Evolutionary conservation across 2,329 filamentous ascomycete genomes (phyloP), one percentile per base, ranked within the genome.

Genomic region (Tolypocladium ophioglossoides): DNA sequence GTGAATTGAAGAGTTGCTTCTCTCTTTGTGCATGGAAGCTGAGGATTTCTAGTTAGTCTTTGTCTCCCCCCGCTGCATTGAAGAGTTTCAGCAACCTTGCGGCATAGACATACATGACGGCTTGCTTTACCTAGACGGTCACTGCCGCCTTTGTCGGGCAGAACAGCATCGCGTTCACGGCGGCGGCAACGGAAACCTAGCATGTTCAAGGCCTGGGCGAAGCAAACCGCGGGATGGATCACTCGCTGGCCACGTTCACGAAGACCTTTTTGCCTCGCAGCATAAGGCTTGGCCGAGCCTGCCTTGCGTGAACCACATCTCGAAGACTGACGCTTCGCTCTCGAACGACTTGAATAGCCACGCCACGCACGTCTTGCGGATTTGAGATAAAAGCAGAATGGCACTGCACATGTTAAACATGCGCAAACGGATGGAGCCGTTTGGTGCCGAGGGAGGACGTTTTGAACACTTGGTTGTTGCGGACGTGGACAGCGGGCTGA

Each of bases 401-500:
- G 24, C 16, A 2, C n/a, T 9, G 16, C n/a, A 32, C 53, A 38
- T 49, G 14, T 37, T 52, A 54, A 56, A 61, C 61, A 54, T 61
- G 24, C 14, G 24, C 24, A 46, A 30, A 30, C 3, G 9, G 16
- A 9, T n/a, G 24, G 16, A 46, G 16, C 4, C 3, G 14, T n/a
- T 11, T 0, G 41, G 16, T 7, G 8, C 24, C 41, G 24, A 18
- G 24, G 16, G 16, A n/a, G 16, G 41, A 8, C n/a, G 41, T 5
- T n/a, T 11, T n/a, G 41, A 18, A 24, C 41, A 59, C 49, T 55
- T 57, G 55, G 52, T 40, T 35, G 52, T 57, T 39, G 51, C 52
- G 50, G 51, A 48, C 52, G 57, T 52, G 40, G 57, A 59, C 52
- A 53, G 56, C 52, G 34, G 39, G 27, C 55, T 61, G 18, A 39